Conservation (phyloP, 2,329 filamentous ascomycete species). For the Plectosphaerella sp. region DNA sequence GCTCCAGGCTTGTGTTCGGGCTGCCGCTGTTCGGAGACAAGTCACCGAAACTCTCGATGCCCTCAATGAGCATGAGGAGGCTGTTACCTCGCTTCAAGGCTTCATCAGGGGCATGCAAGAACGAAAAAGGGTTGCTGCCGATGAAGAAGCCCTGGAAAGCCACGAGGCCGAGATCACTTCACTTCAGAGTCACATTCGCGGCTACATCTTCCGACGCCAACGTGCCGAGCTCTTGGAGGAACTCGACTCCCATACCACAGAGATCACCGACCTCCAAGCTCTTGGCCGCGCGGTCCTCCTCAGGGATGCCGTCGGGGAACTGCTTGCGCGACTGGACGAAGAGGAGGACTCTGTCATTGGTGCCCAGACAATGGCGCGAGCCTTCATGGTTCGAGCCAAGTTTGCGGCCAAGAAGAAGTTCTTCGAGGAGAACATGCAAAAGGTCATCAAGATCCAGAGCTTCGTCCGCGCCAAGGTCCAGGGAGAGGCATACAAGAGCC, state of each 20-base stretch:
- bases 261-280: slow-evolving; percentile 68
- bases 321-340: slow-evolving; percentile 74
- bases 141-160: slow-evolving; percentile 51
- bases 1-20: slow-evolving; percentile 50
- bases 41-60: slow-evolving; percentile 42
- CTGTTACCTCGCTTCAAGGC: slow-evolving; percentile 51
- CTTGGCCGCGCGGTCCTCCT: slow-evolving; percentile 74
- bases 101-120: slow-evolving; percentile 57
- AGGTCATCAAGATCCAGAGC: slow-evolving; percentile 97
- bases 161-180: slow-evolving; percentile 52
- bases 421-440: slow-evolving; percentile 97
- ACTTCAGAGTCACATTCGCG: slow-evolving; percentile 65
- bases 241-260: slow-evolving; percentile 63
- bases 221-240: slow-evolving; percentile 62
- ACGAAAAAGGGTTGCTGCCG: slow-evolving; percentile 42
- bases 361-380: slow-evolving; percentile 71
- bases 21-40: slow-evolving; percentile 47
- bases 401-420: slow-evolving; percentile 84
- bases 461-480: slow-evolving; percentile 93
- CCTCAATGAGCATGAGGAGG: slow-evolving; percentile 39
- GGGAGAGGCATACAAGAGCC: slow-evolving; percentile 94
- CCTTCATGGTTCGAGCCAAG: slow-evolving; percentile 64
- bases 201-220: slow-evolving; percentile 57
- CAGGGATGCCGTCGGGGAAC: slow-evolving; percentile 66
- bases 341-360: slow-evolving; percentile 74